Percentiles rank a stretch among this genome's conserved stretches.
Conservation (phyloP, 805 yeast genomes). For the Pichia scutulata region DNA sequence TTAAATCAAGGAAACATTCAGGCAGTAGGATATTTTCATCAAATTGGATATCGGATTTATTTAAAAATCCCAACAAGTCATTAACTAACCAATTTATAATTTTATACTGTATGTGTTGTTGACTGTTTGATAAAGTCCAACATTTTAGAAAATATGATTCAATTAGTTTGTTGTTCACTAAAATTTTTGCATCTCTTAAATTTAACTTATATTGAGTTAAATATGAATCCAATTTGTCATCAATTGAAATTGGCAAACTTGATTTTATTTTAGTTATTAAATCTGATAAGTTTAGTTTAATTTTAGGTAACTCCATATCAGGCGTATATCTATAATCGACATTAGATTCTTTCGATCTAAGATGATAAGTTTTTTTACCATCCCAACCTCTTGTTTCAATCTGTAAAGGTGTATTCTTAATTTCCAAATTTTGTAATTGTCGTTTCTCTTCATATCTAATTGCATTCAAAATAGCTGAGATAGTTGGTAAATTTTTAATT, state of each 20-base stretch:
- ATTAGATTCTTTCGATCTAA: constrained; percentile 72
- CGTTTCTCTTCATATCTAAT: constrained; percentile 64
- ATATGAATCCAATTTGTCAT: constrained; percentile 37
- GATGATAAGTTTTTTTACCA: constrained; percentile 57
- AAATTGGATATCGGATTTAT: constrained; percentile 38
- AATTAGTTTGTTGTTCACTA: constrained; percentile 44
- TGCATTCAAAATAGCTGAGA: constrained; percentile 73
- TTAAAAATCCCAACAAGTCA: constrained; percentile 64
- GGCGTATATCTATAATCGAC: constrained; percentile 92
- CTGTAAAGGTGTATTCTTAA: not conserved
- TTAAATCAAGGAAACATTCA: constrained; percentile 43
- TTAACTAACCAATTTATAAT: constrained; percentile 60
- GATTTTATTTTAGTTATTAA: constrained; percentile 31
- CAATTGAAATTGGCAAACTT: constrained; percentile 55
- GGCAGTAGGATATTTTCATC: constrained; percentile 30
- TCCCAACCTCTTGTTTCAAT: constrained; percentile 90
- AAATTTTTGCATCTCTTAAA: constrained; percentile 67
- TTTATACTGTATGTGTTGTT: constrained; percentile 8
- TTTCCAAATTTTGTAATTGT: constrained; percentile 45
- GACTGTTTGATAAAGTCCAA: constrained; percentile 20
- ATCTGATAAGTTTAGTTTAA: constrained; percentile 40
- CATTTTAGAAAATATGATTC: constrained; percentile 46
- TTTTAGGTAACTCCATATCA: constrained; percentile 75
- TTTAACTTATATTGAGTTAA: constrained; percentile 53
- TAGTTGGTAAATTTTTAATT: constrained; percentile 80